Conservation (phyloP, 2,329 filamentous ascomycete genomes). For the Trichoderma hamatum region DNA sequence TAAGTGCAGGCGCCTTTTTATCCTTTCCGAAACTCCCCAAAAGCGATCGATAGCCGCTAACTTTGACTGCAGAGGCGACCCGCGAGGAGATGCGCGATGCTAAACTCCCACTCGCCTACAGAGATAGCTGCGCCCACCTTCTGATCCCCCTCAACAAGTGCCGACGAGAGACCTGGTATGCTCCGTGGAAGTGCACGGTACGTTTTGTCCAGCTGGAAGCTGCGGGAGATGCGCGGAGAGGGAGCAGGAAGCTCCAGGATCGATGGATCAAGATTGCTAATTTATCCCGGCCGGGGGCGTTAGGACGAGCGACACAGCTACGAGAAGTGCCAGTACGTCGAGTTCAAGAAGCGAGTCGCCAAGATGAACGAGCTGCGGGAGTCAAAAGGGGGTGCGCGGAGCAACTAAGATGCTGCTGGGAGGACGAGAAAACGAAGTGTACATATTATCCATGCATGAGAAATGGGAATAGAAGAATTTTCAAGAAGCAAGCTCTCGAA, state of each 20-base stretch:
- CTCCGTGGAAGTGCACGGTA: conserved; percentile 98
- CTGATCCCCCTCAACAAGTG: conserved; percentile 95
- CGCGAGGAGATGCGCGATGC: conserved; percentile 94
- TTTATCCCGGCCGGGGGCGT: conserved; percentile 13
- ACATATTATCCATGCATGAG: conserved; percentile 25
- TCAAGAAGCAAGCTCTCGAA: neutral
- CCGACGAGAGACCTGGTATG: conserved; percentile 86
- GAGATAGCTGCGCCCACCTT: conserved; percentile 93
- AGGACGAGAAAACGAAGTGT: conserved; percentile 16
- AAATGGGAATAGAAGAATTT: conserved; percentile 21
- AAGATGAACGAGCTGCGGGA: conserved; percentile 98
- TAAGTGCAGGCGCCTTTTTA: conserved; percentile 35
- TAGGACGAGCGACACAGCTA: conserved; percentile 96
- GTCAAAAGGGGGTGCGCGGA: conserved; percentile 80
- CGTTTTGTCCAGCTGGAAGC: conserved; percentile 38
- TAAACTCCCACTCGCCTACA: conserved; percentile 83
- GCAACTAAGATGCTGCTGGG: conserved; percentile 64
- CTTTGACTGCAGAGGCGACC: conserved; percentile 63
- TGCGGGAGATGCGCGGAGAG: neutral
- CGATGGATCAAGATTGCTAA: conserved; percentile 7
- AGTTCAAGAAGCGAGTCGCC: conserved; percentile 97
- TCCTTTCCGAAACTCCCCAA: fast-evolving
- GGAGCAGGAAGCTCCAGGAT: conserved; percentile 11
- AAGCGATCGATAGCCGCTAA: neutral
- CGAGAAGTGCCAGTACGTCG: conserved; percentile 98